Conservation (phyloP, 441 rosid species). For the Populus hybrid region DNA sequence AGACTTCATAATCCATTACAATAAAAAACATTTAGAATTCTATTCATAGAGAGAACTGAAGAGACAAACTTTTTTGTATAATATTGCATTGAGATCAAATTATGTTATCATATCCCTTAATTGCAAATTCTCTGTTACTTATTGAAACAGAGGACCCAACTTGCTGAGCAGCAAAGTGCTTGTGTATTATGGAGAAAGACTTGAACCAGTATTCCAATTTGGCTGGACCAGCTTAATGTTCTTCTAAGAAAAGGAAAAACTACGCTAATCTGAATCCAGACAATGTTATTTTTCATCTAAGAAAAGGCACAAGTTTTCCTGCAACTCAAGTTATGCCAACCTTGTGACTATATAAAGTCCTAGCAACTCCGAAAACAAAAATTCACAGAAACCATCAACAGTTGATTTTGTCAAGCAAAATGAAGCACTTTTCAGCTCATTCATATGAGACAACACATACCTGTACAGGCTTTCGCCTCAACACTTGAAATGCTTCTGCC, state of each 20-base stretch:
- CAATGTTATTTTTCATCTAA: neutral
- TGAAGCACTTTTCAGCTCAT: slow-evolving; percentile 10
- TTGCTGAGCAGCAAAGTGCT: neutral
- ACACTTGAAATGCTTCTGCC: slow-evolving; percentile 96
- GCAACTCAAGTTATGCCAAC: neutral
- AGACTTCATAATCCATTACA: neutral
- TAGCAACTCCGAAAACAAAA: neutral
- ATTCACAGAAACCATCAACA: slow-evolving; percentile 17
- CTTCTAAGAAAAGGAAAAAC: neutral
- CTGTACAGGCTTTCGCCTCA: slow-evolving; percentile 95
- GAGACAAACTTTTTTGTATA: neutral
- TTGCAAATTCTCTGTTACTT: neutral
- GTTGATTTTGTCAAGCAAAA: slow-evolving; percentile 13
- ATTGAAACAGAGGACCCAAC: neutral
- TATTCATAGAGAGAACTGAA: neutral
- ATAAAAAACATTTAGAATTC: neutral
- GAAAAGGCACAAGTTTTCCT: neutral
- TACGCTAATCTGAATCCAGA: neutral
- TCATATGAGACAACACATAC: slow-evolving; percentile 28
- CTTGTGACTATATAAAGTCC: neutral
- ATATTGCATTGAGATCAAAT: neutral
- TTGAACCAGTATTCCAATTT: neutral
- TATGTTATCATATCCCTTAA: neutral
- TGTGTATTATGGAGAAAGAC: neutral
- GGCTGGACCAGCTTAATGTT: neutral